These are phyloP conservation scores for Trypethelium eluteriae DNA, from an alignment of 495 filamentous ascomycete species.

Conservation along the genomic window DNA sequence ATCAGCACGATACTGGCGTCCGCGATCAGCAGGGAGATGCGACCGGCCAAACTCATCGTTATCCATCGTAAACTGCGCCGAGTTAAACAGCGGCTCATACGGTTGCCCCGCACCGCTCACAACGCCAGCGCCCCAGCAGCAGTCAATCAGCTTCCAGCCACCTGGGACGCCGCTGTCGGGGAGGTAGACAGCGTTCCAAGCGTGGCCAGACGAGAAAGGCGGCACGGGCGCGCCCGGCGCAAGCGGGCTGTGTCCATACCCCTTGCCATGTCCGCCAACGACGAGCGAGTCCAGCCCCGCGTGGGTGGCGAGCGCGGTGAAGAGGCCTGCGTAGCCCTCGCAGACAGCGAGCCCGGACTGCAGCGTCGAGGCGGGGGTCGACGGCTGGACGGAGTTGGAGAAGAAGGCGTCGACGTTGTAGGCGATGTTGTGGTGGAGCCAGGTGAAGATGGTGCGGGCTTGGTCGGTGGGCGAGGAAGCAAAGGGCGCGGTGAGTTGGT, in stretches of 20 bases:
- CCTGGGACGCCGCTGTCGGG: constrained; percentile 49
- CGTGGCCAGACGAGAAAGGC: constrained; percentile 56
- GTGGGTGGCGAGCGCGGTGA: constrained; percentile 59
- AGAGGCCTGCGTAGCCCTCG: constrained; percentile 83
- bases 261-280: constrained; percentile 78
- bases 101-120: constrained; percentile 42
- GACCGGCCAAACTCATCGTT: constrained; percentile 73
- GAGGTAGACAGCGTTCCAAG: constrained; percentile 88
- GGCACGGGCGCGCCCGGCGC: constrained; percentile 51
- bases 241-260: constrained; percentile 58
- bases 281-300: constrained; percentile 66
- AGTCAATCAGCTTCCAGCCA: constrained; percentile 84
- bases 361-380: constrained; percentile 60
- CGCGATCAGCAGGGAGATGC: constrained; percentile 67
- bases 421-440: constrained; percentile 86
- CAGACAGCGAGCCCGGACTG: constrained; percentile 76
- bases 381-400: constrained; percentile 54
- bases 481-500: constrained; percentile 71
- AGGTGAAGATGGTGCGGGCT: constrained; percentile 84
- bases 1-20: constrained; percentile 60
- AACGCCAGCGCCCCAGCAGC: constrained; percentile 84
- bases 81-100: constrained; percentile 62
- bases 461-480: constrained; percentile 77
- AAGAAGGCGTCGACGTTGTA: constrained; percentile 80
- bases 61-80: constrained; percentile 64